These are phyloP conservation scores for Thymus mandschuricus DNA, from an alignment of 257 asterid species.

Conservation along the genomic window DNA sequence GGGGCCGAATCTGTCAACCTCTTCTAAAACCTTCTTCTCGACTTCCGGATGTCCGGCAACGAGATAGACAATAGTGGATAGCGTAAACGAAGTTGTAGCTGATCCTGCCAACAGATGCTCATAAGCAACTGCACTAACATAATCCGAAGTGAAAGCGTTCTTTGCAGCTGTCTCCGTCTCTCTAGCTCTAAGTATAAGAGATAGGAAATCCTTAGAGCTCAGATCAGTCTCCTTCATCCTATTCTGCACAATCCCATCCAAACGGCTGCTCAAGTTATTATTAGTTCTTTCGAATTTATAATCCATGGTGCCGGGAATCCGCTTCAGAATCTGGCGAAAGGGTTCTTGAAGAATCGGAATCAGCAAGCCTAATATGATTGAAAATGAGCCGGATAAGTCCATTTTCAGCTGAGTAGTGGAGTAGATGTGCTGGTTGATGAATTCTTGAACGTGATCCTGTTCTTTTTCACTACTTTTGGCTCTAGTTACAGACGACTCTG, in stretches of 20 bases:
- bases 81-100: conserved; percentile 85
- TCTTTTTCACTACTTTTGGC: conserved; percentile 4
- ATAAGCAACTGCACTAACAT: conserved; percentile 83
- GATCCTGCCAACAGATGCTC: conserved; percentile 97
- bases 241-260: conserved; percentile 65
- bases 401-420: conserved; percentile 92
- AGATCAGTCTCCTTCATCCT: conserved; percentile 50
- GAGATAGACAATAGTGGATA: conserved; percentile 70
- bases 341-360: conserved; percentile 88
- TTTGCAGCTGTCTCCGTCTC: conserved; percentile 58
- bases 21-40: conserved; percentile 67
- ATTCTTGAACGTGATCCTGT: conserved; percentile 55
- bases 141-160: conserved; percentile 70
- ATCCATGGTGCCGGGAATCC: conserved; percentile 90
- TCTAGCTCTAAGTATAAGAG: conserved; percentile 71
- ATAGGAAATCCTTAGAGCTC: conserved; percentile 70
- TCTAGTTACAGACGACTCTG: conserved; percentile 33
- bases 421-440: conserved; percentile 85
- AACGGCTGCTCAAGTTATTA: conserved; percentile 51
- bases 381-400: conserved; percentile 91
- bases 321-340: conserved; percentile 74
- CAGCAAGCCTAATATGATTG: conserved; percentile 77
- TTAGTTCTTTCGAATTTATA: conserved; percentile 73
- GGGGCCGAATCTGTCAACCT: conserved; percentile 74
- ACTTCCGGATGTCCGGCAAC: conserved; percentile 72